These are phyloP conservation scores for Yamadazyma jaroonii DNA, from an alignment of 1,139 yeast genomes.

Conservation along the genomic window DNA sequence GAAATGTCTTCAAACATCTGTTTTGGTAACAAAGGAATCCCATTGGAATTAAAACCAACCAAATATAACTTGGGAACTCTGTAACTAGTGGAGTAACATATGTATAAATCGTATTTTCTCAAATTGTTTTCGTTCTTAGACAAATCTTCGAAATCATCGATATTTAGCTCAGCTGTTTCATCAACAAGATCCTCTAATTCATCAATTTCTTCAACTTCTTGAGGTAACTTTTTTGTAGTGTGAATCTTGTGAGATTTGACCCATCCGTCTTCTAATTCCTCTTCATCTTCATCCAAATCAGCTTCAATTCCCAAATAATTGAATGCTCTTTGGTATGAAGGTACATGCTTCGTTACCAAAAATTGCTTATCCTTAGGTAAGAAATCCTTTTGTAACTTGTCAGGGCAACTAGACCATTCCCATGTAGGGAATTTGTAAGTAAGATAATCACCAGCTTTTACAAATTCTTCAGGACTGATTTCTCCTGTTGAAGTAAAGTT, in stretches of 20 bases:
- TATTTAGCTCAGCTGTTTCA: slow-evolving; percentile 31
- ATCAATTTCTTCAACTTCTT: slow-evolving; percentile 22
- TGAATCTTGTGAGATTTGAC: slow-evolving; percentile 26
- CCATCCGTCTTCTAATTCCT: slow-evolving; percentile 60
- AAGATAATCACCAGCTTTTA: slow-evolving; percentile 87
- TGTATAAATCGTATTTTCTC: slow-evolving; percentile 83
- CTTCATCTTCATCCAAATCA: slow-evolving; percentile 34
- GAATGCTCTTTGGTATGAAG: slow-evolving; percentile 74
- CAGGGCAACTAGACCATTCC: slow-evolving; percentile 83
- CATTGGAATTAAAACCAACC: slow-evolving; percentile 81
- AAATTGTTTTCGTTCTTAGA: slow-evolving; percentile 33
- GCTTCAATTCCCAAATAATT: slow-evolving; percentile 44
- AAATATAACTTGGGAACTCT: slow-evolving; percentile 93
- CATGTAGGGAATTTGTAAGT: slow-evolving; percentile 94
- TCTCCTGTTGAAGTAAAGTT: slow-evolving; percentile 85
- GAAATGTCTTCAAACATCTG: slow-evolving; percentile 95
- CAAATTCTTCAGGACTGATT: slow-evolving; percentile 91
- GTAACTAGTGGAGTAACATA: slow-evolving; percentile 90
- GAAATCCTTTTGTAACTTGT: slow-evolving; percentile 60
- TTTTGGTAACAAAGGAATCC: slow-evolving; percentile 80
- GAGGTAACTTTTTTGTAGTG: slow-evolving; percentile 7
- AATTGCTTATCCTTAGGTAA: slow-evolving; percentile 85
- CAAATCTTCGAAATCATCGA: slow-evolving; percentile 34
- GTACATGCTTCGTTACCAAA: slow-evolving; percentile 84
- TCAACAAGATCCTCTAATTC: slow-evolving; percentile 43